A percentile compares a stretch with the other conserved stretches of the same genome.
Evolutionary conservation across 2,329 filamentous ascomycete genomes (phyloP).

Genomic region (Aureobasidium sp.): DNA sequence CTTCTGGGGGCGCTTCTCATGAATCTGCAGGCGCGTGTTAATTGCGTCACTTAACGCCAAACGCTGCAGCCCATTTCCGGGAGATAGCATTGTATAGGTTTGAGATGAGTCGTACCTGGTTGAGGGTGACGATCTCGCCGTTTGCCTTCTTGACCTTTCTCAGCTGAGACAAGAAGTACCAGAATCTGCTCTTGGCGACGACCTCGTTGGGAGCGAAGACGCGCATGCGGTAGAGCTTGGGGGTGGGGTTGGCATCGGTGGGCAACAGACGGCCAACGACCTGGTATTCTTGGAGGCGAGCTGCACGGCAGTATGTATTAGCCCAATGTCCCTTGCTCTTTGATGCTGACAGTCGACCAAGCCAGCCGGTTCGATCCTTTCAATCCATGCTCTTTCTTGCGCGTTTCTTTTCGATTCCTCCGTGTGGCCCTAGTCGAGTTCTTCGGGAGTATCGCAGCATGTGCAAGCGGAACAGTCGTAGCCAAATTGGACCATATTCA

Average conservation of each 20-base stretch:
- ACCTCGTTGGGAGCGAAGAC: conserved; percentile 98
- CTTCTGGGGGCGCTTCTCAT: conserved; percentile 98
- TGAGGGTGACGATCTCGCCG: conserved; percentile 96
- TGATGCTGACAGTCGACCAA: conserved; percentile 7
- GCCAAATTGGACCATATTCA: conserved; percentile 2
- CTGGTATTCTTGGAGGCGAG: conserved; percentile 99
- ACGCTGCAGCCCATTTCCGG: conserved; percentile 15
- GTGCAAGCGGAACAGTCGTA: conserved; percentile 4
- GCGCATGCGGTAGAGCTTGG: conserved; percentile 99
- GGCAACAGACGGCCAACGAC: conserved; percentile 99
- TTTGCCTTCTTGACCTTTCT: conserved; percentile 99
- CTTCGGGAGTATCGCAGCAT: not conserved
- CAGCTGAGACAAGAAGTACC: conserved; percentile 99
- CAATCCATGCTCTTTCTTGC: not conserved
- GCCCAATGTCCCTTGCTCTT: conserved; percentile 16
- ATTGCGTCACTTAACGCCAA: conserved; percentile 12
- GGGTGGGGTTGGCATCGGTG: conserved; percentile 91
- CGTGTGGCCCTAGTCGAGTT: not conserved
- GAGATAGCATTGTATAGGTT: conserved; percentile 14
- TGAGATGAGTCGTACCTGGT: conserved; percentile 59
- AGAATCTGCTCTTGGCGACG: conserved; percentile 99
- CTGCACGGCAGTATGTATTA: conserved; percentile 44
- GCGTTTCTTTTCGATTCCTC: not conserved
- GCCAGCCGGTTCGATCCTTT: not conserved
- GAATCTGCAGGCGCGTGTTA: conserved; percentile 53